phyloP scores from a whole-genome alignment of 129 eudicot genomes.

The Glebionis coronaria region DNA sequence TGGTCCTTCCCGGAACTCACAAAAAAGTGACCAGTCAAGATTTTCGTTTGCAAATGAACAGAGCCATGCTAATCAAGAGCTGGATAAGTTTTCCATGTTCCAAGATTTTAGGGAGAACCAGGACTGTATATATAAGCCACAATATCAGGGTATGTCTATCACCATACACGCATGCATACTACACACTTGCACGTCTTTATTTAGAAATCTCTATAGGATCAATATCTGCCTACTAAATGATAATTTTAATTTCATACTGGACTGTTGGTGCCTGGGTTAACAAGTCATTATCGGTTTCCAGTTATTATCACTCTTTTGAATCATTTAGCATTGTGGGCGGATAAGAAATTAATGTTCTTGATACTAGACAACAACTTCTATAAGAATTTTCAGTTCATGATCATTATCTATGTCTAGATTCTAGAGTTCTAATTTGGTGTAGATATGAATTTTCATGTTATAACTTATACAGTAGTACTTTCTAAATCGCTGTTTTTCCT shows the following conservation, averaged over 20 bases:
- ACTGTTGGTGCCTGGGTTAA: too few relatives aligned
- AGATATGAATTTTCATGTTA: neutral
- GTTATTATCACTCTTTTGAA: neutral
- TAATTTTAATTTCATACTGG: too few relatives aligned
- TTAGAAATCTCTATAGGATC: too few relatives aligned
- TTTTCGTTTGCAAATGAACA: constrained; percentile 44
- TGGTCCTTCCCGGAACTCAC: constrained; percentile 49
- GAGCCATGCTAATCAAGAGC: constrained; percentile 32
- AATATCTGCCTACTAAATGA: too few relatives aligned
- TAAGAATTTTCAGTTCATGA: neutral
- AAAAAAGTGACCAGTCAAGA: constrained; percentile 38
- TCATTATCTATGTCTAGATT: neutral
- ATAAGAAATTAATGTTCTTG: neutral
- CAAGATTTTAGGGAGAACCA: constrained; percentile 43
- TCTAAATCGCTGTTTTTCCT: constrained; percentile 14
- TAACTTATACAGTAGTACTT: neutral
- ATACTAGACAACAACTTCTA: neutral
- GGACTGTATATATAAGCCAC: constrained; percentile 53
- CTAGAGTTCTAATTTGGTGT: constrained; percentile 4
- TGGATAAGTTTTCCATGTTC: constrained; percentile 22
- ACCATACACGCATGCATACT: constrained; percentile 6
- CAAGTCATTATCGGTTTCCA: too few relatives aligned
- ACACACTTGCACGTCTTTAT: too few relatives aligned
- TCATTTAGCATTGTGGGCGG: constrained; percentile 2
- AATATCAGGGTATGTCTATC: constrained; percentile 43